Percentiles rank a stretch among this genome's conserved stretches.
These are phyloP conservation scores for Psilocybe cyanescens DNA, from an alignment of 768 basidiomycete species.

Conservation along the genomic window DNA sequence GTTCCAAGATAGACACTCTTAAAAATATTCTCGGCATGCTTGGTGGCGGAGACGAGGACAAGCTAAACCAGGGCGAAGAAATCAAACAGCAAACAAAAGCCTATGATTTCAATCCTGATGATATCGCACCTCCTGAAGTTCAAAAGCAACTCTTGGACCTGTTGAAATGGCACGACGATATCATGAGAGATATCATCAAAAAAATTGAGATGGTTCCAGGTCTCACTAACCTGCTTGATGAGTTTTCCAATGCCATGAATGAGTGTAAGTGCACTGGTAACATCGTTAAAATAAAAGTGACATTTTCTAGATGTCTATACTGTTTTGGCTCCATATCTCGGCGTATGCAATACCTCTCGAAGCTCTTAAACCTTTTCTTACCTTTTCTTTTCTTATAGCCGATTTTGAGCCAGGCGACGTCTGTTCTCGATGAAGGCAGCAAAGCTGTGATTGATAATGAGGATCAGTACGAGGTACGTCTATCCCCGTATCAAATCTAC, in stretches of 20 bases:
- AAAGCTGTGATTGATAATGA: constrained; percentile 71
- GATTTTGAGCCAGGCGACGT: constrained; percentile 59
- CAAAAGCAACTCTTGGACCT: constrained; percentile 58
- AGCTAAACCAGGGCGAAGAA: constrained; percentile 56
- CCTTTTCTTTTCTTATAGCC: constrained; percentile 58
- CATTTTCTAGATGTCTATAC: constrained; percentile 58
- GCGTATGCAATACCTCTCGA: constrained; percentile 37
- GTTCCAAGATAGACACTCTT: constrained; percentile 36
- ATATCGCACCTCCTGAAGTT: constrained; percentile 67
- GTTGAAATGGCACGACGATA: constrained; percentile 65
- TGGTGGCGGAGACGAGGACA: constrained; percentile 56
- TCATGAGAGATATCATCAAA: constrained; percentile 54
- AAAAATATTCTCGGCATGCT: constrained; percentile 52
- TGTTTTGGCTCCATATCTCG: constrained; percentile 65
- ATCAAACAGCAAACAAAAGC: constrained; percentile 59
- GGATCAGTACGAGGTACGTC: constrained; percentile 63
- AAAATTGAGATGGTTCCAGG: constrained; percentile 73
- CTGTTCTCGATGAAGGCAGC: constrained; percentile 61
- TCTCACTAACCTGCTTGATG: constrained; percentile 57
- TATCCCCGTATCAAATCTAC: background rate
- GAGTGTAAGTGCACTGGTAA: constrained; percentile 48
- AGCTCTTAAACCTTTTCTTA: background rate
- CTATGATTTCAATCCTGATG: constrained; percentile 64
- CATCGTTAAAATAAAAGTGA: background rate
- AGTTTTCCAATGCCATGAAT: constrained; percentile 66